phyloP scores from a whole-genome alignment of 768 basidiomycete species.

The Pleurotus eryngii region DNA sequence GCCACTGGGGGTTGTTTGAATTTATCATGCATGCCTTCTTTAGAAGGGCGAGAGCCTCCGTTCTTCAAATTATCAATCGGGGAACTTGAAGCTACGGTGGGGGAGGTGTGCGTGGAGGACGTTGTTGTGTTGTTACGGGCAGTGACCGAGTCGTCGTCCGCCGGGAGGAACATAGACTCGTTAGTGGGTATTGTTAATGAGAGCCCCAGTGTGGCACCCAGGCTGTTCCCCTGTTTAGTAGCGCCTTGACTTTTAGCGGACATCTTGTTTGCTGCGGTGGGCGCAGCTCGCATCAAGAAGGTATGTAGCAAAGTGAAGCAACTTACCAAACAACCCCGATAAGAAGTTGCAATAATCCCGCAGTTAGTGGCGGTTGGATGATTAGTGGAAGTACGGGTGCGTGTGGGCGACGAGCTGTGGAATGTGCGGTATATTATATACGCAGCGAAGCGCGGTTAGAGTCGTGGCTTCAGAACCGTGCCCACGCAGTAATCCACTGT shows the following conservation, averaged over 20 bases:
- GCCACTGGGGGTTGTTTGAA: too few species aligned
- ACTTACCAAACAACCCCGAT: too few species aligned
- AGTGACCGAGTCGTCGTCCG: neutral
- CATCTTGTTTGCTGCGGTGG: constrained; percentile 4
- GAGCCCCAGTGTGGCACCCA: neutral
- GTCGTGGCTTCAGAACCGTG: constrained; percentile 1
- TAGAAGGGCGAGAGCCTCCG: neutral
- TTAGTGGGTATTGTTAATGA: neutral
- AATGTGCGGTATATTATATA: neutral
- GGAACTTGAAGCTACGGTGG: neutral
- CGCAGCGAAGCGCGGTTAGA: neutral
- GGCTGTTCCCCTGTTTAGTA: neutral
- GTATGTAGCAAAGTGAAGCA: neutral
- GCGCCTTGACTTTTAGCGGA: neutral
- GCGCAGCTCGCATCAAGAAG: neutral
- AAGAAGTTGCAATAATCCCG: too few species aligned
- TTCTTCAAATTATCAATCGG: constrained; percentile 1
- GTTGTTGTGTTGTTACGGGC: neutral
- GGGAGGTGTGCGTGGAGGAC: constrained; percentile 1
- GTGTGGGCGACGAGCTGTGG: neutral
- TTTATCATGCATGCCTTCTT: neutral
- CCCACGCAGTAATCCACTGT: neutral
- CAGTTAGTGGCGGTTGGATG: too few species aligned
- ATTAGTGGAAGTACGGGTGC: too few species aligned
- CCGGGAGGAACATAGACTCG: neutral